Percentiles rank a stretch among this genome's conserved stretches.
Evolutionary conservation across 1,139 yeast species (phyloP).

Genomic region (Yamadazyma diddensiae): DNA sequence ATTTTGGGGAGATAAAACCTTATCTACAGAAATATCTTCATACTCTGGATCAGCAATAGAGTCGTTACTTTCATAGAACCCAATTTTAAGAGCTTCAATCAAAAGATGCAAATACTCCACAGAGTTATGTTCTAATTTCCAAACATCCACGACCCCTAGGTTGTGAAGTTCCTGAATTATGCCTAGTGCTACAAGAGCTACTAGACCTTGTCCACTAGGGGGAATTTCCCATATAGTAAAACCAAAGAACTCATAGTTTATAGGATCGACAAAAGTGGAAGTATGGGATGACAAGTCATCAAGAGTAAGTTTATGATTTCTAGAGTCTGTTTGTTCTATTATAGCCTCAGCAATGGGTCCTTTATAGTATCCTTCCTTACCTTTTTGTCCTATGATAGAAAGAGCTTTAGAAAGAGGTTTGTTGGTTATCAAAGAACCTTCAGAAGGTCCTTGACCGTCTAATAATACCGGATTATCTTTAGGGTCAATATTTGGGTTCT

Average conservation of each 20-base stretch:
- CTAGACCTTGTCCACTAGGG: constrained; percentile 78
- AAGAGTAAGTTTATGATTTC: constrained; percentile 55
- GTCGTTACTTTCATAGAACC: constrained; percentile 76
- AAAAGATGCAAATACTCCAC: constrained; percentile 66
- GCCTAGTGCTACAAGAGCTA: constrained; percentile 71
- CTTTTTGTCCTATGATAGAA: constrained; percentile 49
- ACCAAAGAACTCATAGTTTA: constrained; percentile 45
- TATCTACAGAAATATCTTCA: constrained; percentile 34
- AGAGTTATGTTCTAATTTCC: constrained; percentile 59
- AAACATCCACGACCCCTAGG: constrained; percentile 43
- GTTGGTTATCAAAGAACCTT: constrained; percentile 62
- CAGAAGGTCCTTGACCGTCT: constrained; percentile 43
- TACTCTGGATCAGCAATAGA: constrained; percentile 62
- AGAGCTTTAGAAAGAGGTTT: constrained; percentile 53
- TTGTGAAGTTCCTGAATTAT: constrained; percentile 55
- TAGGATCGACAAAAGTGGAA: constrained; percentile 62
- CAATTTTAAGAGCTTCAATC: constrained; percentile 68
- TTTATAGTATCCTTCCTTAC: constrained; percentile 64
- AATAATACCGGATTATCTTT: constrained; percentile 31
- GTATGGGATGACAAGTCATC: constrained; percentile 55
- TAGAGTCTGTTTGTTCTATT: constrained; percentile 46
- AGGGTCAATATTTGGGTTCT: constrained; percentile 27
- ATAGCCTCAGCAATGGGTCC: constrained; percentile 69
- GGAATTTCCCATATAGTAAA: constrained; percentile 69
- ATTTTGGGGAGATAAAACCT: constrained; percentile 40